These are phyloP conservation scores for Oryza punctata DNA, from an alignment of 176 grass and related monocot species.

Conservation along the genomic window DNA sequence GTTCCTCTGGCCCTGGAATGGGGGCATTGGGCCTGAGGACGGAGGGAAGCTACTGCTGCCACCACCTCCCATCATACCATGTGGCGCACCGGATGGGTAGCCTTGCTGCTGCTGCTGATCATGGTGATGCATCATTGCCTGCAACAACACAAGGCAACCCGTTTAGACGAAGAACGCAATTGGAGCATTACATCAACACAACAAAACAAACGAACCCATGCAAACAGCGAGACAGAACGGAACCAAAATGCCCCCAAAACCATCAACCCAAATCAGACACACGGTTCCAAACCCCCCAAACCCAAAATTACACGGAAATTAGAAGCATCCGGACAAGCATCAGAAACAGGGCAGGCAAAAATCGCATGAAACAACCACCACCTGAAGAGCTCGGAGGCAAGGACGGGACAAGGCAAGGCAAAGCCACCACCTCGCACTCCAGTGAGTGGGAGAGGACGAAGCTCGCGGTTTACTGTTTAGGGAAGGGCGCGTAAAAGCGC, in stretches of 20 bases:
- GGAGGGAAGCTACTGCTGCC: constrained; percentile 44
- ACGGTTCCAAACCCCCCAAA: background rate
- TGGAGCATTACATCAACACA: background rate
- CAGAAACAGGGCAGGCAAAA: background rate
- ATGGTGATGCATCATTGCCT: constrained; percentile 65
- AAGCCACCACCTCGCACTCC: constrained; percentile 1
- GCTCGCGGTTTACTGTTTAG: constrained; percentile 21
- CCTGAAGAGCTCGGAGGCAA: constrained; percentile 5
- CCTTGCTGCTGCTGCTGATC: constrained; percentile 55
- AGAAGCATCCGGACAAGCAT: background rate
- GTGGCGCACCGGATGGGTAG: constrained; percentile 37
- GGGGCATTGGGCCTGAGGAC: constrained; percentile 33
- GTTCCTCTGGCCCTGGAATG: constrained; percentile 55
- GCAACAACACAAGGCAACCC: background rate
- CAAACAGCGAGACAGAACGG: background rate
- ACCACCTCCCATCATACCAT: constrained; percentile 60
- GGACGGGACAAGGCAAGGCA: constrained; percentile 18
- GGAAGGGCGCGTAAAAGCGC: constrained; percentile 35
- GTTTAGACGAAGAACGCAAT: background rate
- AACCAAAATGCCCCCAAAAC: background rate
- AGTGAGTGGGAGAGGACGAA: background rate
- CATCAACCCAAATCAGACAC: background rate
- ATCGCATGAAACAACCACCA: constrained; percentile 1
- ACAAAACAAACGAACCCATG: background rate
- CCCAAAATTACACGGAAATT: background rate